phyloP scores from a whole-genome alignment of 805 yeast species.

The Zygoascus bituminiphila region DNA sequence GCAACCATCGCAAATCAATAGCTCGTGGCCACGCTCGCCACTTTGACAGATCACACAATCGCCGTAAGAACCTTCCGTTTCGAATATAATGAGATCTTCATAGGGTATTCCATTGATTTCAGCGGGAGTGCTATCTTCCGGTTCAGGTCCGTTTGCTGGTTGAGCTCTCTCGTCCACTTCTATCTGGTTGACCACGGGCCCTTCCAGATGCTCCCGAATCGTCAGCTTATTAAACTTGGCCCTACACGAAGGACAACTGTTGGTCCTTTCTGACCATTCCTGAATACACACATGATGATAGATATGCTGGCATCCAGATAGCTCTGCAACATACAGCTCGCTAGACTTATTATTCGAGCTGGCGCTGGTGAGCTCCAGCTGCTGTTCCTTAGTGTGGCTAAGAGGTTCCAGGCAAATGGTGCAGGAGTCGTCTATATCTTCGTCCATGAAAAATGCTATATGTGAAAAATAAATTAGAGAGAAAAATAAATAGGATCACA shows the following conservation, averaged over 20 bases:
- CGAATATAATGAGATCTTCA: neutral
- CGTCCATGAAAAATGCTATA: neutral
- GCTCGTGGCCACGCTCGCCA: conserved; percentile 24
- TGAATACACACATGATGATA: conserved; percentile 52
- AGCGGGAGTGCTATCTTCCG: neutral
- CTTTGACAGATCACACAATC: conserved; percentile 23
- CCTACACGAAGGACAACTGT: conserved; percentile 47
- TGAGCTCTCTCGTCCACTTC: conserved; percentile 14
- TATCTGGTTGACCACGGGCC: conserved; percentile 1
- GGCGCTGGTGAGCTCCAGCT: neutral
- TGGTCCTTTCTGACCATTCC: conserved; percentile 50
- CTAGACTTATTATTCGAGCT: neutral
- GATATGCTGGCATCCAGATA: conserved; percentile 38
- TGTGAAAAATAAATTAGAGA: neutral
- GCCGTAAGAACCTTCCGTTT: conserved; percentile 9
- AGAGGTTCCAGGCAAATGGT: conserved; percentile 51
- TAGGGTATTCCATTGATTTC: neutral
- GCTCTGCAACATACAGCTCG: neutral
- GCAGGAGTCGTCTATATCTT: conserved; percentile 28
- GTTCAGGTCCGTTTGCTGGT: conserved; percentile 4
- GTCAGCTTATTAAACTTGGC: conserved; percentile 28
- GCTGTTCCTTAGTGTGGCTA: conserved; percentile 17
- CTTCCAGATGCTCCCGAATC: conserved; percentile 3
- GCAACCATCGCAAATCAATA: conserved; percentile 26
- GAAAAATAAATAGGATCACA: too few species aligned